Base-by-base conservation (phyloP, 2,329 filamentous ascomycete species). In the Epichloe aotearoae region DNA sequence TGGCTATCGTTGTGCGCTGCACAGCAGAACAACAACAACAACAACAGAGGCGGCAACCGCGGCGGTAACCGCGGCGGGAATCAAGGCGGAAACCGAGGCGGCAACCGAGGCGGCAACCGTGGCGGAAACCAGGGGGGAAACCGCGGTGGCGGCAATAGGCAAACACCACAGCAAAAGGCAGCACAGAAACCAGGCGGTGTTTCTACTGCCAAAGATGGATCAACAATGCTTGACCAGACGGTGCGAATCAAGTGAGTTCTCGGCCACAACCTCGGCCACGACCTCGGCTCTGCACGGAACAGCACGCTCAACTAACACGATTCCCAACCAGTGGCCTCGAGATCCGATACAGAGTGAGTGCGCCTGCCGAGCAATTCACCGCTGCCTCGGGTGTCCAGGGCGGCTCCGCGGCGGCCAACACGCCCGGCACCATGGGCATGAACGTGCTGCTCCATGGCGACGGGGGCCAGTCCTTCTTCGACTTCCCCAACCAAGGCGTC, bases 361-460 rank as follows among this genome's bases (percentile, higher is more conserved):
- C 69, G 1, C 77, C 77, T 2, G 75, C 74, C 37, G 65, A 72
- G 51, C 70, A 74, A 50, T 80, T 81, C 64, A 72, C 74, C 4
- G 59, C 70, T 1, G 64, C 62, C 11, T 73, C 73, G 4, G 71
- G 73, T 39, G 72, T 80, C 1, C 59, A 66, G n/a, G 76, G 75
- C 37, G 75, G 58, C 7, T 53, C 61, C 20, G 65, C 62, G 47
- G 53, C 42, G 1, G 57, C 66, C 19, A 58, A 58, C 33, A 52
- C 58, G 20, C 56, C 56, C 0, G 70, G 72, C 5, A 55, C 63
- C 6, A 63, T 76, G 33, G 75, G 75, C 47, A 66, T 77, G 6
- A 80, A 80, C 56, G 72, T 81, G 14, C 70, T 81, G 37, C 69
- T 81, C 3, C 77, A 81, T 59, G 77, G 77, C 47, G 77, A 81